These are phyloP conservation scores for Basidiobolus meristosporus DNA, from an alignment of 371 early-diverging fungal species.

Conservation along the genomic window DNA sequence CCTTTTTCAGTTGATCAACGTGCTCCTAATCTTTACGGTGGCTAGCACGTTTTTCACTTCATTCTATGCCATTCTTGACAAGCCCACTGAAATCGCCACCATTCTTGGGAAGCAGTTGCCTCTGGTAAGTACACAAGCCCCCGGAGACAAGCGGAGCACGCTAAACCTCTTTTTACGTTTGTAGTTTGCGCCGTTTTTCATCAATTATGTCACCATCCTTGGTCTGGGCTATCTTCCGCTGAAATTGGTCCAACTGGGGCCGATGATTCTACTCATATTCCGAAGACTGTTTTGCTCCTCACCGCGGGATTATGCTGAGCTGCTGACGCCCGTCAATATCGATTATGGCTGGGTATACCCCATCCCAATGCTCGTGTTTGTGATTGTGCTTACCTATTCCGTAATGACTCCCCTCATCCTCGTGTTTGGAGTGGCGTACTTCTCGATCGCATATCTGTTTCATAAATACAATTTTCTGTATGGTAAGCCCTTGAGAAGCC, in stretches of 20 bases:
- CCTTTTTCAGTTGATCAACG: conserved; percentile 72
- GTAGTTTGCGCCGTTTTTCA: conserved; percentile 56
- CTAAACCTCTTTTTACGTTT: no score
- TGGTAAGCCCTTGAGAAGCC: conserved; percentile 14
- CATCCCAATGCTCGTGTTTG: conserved; percentile 54
- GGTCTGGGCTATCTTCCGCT: conserved; percentile 45
- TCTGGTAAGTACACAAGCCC: no score
- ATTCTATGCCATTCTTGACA: conserved; percentile 40
- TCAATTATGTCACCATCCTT: conserved; percentile 43
- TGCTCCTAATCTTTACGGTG: conserved; percentile 65
- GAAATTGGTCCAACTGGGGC: conserved; percentile 45
- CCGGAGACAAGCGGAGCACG: no score
- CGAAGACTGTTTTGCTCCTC: conserved; percentile 30
- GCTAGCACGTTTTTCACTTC: conserved; percentile 57
- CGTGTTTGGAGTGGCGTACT: conserved; percentile 58
- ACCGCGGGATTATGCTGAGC: conserved; percentile 35
- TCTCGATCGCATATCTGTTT: conserved; percentile 41
- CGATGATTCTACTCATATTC: conserved; percentile 18
- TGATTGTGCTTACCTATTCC: conserved; percentile 72
- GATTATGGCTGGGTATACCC: conserved; percentile 46
- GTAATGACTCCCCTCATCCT: conserved; percentile 72
- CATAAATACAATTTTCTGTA: conserved; percentile 67
- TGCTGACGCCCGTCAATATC: conserved; percentile 33
- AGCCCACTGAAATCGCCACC: conserved; percentile 42
- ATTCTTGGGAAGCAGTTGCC: conserved; percentile 45